These are phyloP conservation scores for Sporothrix pseudoabietina DNA, from an alignment of 2,329 filamentous ascomycete species.

Conservation along the genomic window DNA sequence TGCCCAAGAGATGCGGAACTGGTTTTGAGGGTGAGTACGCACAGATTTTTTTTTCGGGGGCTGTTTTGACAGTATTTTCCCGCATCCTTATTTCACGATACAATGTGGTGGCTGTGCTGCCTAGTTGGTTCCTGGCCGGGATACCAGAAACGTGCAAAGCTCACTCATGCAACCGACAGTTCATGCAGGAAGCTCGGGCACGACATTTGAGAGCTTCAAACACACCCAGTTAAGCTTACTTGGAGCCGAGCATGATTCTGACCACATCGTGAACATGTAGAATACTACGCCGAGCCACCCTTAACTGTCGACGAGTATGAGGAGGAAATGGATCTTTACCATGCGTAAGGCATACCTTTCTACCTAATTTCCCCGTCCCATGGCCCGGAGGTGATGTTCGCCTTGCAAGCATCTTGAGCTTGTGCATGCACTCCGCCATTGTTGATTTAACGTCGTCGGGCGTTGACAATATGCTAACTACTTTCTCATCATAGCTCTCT, in stretches of 20 bases:
- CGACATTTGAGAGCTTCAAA: not conserved
- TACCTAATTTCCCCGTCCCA: not conserved
- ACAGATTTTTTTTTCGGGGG: too few relatives aligned
- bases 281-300: slow-evolving; percentile 78
- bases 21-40: slow-evolving; percentile 65
- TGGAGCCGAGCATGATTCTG: not conserved
- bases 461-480: not conserved
- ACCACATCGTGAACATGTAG: slow-evolving; percentile 41
- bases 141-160: not conserved
- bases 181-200: not conserved
- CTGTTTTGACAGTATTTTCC: not conserved
- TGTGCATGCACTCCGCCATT: slow-evolving; percentile 7
- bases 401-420: not conserved
- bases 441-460: not conserved
- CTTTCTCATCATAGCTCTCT: slow-evolving; percentile 22
- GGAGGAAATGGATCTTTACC: slow-evolving; percentile 69
- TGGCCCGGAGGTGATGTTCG: not conserved
- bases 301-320: slow-evolving; percentile 69
- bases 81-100: not conserved
- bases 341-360: slow-evolving; percentile 51
- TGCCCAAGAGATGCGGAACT: slow-evolving; percentile 53
- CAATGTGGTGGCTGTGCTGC: slow-evolving; percentile 11
- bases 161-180: too few relatives aligned
- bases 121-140: not conserved
- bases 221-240: not conserved